phyloP scores from a whole-genome alignment of 805 yeast species.

The Zygosaccharomyces gambellarensis region DNA sequence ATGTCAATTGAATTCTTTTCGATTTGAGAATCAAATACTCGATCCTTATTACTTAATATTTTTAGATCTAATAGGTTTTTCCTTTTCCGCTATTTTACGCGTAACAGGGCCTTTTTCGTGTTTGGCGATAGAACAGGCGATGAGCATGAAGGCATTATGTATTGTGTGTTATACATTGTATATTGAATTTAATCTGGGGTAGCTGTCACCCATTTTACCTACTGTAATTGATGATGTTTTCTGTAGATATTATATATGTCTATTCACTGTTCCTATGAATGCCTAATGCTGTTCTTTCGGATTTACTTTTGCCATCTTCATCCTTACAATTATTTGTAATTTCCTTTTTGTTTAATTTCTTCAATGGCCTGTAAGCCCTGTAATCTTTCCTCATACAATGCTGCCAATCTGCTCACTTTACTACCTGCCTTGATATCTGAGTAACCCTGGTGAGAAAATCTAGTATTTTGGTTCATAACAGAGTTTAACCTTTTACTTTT shows the following conservation, averaged over 20 bases:
- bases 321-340: neutral
- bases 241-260: neutral
- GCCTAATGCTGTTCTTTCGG: neutral
- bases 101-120: neutral
- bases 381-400: conserved; percentile 56
- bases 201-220: neutral
- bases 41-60: neutral
- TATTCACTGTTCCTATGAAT: neutral
- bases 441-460: conserved; percentile 35
- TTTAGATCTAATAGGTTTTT: neutral
- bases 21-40: neutral
- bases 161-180: neutral
- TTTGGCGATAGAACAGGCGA: neutral
- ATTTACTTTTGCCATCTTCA: neutral
- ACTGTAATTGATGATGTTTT: neutral
- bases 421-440: conserved; percentile 46
- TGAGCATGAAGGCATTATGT: neutral
- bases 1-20: neutral
- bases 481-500: conserved; percentile 18
- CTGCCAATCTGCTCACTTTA: conserved; percentile 59
- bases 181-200: neutral
- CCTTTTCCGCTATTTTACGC: conserved; percentile 1
- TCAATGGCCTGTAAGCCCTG: conserved; percentile 37
- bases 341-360: conserved; percentile 24
- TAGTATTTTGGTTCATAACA: conserved; percentile 14